phyloP scores from a whole-genome alignment of 2,329 filamentous ascomycete species.

The Gremmenia infestans region DNA sequence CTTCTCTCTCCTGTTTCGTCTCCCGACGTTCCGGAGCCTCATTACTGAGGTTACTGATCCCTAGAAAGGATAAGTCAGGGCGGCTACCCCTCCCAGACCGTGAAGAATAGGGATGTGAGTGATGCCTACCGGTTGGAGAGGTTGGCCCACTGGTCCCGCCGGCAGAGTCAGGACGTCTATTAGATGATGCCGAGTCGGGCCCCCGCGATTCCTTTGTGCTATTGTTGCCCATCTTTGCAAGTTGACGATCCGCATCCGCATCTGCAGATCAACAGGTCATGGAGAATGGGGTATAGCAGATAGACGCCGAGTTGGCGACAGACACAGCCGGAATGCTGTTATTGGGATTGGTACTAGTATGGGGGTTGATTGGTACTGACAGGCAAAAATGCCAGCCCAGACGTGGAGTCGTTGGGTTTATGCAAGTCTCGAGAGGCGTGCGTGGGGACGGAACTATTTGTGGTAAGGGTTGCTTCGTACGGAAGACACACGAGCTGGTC shows the following conservation, averaged over 20 bases:
- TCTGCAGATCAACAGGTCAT: conserved; percentile 24
- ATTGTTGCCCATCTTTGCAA: conserved; percentile 31
- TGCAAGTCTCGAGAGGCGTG: conserved; percentile 25
- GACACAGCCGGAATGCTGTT: neutral
- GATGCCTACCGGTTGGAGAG: conserved; percentile 20
- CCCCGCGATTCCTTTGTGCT: conserved; percentile 27
- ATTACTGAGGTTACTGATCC: conserved; percentile 25
- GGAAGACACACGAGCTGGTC: conserved; percentile 17
- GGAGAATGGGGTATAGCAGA: conserved; percentile 8
- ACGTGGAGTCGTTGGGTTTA: conserved; percentile 21
- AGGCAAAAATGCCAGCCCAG: conserved; percentile 2
- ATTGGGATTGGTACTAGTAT: neutral
- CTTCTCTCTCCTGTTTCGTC: conserved; percentile 87
- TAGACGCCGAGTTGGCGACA: neutral
- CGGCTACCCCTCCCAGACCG: conserved; percentile 27
- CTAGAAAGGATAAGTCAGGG: conserved; percentile 30
- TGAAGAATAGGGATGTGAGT: conserved; percentile 21
- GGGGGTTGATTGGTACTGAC: conserved; percentile 3
- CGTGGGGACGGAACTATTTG: conserved; percentile 1
- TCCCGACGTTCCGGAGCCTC: conserved; percentile 56
- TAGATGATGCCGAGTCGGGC: conserved; percentile 20
- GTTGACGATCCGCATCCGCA: conserved; percentile 19
- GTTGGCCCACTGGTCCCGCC: conserved; percentile 19
- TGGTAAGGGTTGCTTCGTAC: neutral
- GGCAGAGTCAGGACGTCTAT: conserved; percentile 16